Evolutionary conservation across 768 basidiomycete species (phyloP), one percentile per base, ranked within the genome.

Genomic region (Daedalea quercina): DNA sequence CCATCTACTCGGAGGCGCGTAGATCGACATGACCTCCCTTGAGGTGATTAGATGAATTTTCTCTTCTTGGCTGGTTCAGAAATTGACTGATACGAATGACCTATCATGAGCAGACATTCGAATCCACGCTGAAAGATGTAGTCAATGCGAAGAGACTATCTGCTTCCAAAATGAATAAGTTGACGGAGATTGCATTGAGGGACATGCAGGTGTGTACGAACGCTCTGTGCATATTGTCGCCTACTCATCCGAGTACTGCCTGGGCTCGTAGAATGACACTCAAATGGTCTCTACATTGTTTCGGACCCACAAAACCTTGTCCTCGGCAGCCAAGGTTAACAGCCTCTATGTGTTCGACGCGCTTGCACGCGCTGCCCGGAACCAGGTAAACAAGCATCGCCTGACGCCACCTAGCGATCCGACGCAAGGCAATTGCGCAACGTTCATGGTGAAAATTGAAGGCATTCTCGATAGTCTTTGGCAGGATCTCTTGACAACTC

Each of bases 281-380:
- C 81, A 91, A 61, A 76, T 98, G 47, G 88, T 97, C 48, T 90
- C 93, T 25, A 79, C 84, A 49, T 78, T 98, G 33, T 96, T 90
- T 69, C 87, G 90, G 52, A 87, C 85, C 9, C 94, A 97, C 73
- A 91, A 88, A 68, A 79, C 84, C 9, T 75, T 95, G 33, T 71
- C 82, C 3, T 68, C 79, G 15, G 60, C 76, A 11, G 75, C 78
- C 57, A 95, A 97, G 66, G 80, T 94, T 54, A 83, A 81, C 35
- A 93, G 92, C 70, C 76, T 99, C 47, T 99, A 98, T 69, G 83
- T 87, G 37, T 90, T 99, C 65, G 94, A 99, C 70, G 90, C 94
- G 19, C 77, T 99, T 55, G 81, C 91, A 41, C 84, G 95, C 53
- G 93, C 86, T 17, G 91, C 92, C 19, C 78, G 83, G 54, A 73